Evolutionary conservation across 768 basidiomycete genomes (phyloP).

Genomic region (Atractiella rhizophila): DNA sequence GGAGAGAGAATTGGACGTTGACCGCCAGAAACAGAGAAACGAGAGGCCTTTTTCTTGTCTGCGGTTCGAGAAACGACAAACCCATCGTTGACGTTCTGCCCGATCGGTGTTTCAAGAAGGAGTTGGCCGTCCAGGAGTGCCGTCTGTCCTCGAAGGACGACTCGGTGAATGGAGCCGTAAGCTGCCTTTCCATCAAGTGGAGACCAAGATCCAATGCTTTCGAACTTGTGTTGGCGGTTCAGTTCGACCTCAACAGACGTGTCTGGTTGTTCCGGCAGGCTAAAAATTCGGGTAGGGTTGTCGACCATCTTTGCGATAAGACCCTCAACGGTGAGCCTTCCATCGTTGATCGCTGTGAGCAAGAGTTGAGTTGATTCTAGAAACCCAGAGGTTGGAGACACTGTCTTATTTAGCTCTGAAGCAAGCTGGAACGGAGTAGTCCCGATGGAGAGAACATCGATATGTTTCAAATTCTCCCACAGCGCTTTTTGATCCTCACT

Average conservation of each 20-base stretch:
- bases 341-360: constrained; percentile 56
- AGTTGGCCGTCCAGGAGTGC: constrained; percentile 57
- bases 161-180: constrained; percentile 60
- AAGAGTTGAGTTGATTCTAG: constrained; percentile 70
- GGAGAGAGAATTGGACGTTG: too few species aligned
- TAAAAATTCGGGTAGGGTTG: constrained; percentile 77
- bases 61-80: constrained; percentile 17
- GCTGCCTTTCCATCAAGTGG: constrained; percentile 38
- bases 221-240: constrained; percentile 42
- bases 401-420: constrained; percentile 32
- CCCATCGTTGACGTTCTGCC: constrained; percentile 1
- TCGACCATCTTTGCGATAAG: constrained; percentile 63
- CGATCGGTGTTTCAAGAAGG: constrained; percentile 24
- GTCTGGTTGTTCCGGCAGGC: constrained; percentile 49
- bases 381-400: constrained; percentile 49
- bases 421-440: constrained; percentile 55
- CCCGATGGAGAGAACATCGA: constrained; percentile 81
- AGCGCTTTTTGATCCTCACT: constrained; percentile 50
- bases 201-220: constrained; percentile 39
- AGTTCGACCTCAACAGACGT: constrained; percentile 83
- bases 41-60: too few species aligned
- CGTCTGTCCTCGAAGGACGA: constrained; percentile 69
- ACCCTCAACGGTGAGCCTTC: constrained; percentile 54
- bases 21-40: constrained; percentile 19
- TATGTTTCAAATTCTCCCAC: constrained; percentile 56